Conservation (phyloP, 257 asterid species). For the Primulina huaijiensis region DNA sequence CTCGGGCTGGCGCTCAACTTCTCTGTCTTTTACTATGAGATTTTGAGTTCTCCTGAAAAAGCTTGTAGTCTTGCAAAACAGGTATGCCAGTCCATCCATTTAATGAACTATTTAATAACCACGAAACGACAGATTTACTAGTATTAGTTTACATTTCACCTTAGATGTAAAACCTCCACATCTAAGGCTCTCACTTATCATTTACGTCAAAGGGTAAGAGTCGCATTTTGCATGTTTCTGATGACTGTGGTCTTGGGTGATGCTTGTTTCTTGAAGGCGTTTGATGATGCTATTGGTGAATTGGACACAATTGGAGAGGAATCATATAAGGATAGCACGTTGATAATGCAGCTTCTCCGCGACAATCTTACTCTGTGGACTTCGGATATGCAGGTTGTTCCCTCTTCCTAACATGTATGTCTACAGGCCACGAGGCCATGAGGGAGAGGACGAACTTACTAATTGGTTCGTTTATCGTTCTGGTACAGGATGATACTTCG, state of each 20-base stretch:
- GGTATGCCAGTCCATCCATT: background rate
- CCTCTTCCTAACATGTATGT: too few relatives aligned
- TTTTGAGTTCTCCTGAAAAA: slow-evolving; percentile 66
- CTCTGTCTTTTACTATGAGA: slow-evolving; percentile 77
- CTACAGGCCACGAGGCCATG: too few relatives aligned
- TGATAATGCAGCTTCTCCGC: background rate
- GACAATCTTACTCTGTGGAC: background rate
- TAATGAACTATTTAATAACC: background rate
- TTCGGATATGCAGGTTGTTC: background rate
- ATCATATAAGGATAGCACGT: background rate
- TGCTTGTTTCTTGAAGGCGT: background rate
- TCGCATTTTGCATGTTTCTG: too few relatives aligned
- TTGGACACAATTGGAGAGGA: background rate
- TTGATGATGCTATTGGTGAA: background rate
- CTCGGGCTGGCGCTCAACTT: slow-evolving; percentile 74
- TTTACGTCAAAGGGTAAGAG: too few relatives aligned
- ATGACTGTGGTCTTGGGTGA: background rate
- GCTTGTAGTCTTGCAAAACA: background rate
- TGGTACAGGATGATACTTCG: background rate
- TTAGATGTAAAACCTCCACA: too few relatives aligned
- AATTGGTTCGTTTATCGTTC: background rate
- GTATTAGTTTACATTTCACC: too few relatives aligned
- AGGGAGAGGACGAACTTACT: background rate
- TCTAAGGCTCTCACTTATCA: too few relatives aligned
- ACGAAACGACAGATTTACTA: too few relatives aligned